Percentiles rank a stretch among this genome's conserved stretches.
Evolutionary conservation across 192 early-diverging fungal genomes (phyloP).

Genomic region (Entophlyctis luteolus): DNA sequence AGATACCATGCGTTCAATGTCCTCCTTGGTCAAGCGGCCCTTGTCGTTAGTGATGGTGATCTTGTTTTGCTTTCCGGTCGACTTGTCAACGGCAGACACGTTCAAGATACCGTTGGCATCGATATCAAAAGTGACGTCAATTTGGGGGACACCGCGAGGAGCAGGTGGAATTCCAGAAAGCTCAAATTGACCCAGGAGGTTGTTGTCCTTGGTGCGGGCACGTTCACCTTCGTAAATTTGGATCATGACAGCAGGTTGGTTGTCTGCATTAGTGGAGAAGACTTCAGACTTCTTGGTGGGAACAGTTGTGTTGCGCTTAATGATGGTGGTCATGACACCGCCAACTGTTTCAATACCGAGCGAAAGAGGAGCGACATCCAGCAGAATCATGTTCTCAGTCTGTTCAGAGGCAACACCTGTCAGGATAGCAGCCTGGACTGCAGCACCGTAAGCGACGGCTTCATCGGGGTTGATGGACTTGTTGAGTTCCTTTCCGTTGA

Average conservation of each 20-base stretch:
- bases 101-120: slow-evolving; percentile 98
- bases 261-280: slow-evolving; percentile 97
- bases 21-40: slow-evolving; percentile 95
- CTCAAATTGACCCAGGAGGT: slow-evolving; percentile 96
- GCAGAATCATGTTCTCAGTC: slow-evolving; percentile 88
- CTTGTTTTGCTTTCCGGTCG: slow-evolving; percentile 89
- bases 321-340: slow-evolving; percentile 96
- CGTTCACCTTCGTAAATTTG: slow-evolving; percentile 98
- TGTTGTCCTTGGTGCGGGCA: slow-evolving; percentile 95
- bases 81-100: slow-evolving; percentile 88
- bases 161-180: slow-evolving; percentile 94
- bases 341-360: slow-evolving; percentile 98
- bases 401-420: slow-evolving; percentile 94
- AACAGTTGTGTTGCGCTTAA: slow-evolving; percentile 96
- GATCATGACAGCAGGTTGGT: slow-evolving; percentile 96
- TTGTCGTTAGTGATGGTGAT: slow-evolving; percentile 99
- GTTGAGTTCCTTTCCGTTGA: slow-evolving; percentile 99
- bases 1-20: slow-evolving; percentile 94
- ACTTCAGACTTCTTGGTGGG: slow-evolving; percentile 97
- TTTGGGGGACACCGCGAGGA: slow-evolving; percentile 93
- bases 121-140: slow-evolving; percentile 95
- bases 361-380: slow-evolving; percentile 94
- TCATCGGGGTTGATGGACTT: slow-evolving; percentile 99
- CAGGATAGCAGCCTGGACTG: slow-evolving; percentile 95
- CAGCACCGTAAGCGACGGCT: slow-evolving; percentile 97